These are phyloP conservation scores for Ceratobasidium sp. DNA, from an alignment of 1,284 basidiomycete genomes.

Conservation along the genomic window DNA sequence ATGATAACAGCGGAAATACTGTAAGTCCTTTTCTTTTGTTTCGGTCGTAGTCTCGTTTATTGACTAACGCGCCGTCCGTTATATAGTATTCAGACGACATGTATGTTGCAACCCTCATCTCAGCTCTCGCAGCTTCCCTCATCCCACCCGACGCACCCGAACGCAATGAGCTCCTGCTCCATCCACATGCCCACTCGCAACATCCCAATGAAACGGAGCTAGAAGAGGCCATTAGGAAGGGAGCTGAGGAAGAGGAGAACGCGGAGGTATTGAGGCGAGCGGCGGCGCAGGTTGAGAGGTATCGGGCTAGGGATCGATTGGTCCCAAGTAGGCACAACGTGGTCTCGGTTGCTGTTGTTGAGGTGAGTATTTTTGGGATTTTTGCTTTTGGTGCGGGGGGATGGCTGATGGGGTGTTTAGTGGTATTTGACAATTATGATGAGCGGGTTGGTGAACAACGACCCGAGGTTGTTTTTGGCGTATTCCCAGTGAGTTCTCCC, in stretches of 20 bases:
- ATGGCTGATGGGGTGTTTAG: slow-evolving; percentile 57
- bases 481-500: slow-evolving; percentile 77
- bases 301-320: slow-evolving; percentile 92
- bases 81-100: slow-evolving; percentile 87
- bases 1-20: slow-evolving; percentile 92
- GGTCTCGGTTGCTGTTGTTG: slow-evolving; percentile 88
- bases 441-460: slow-evolving; percentile 83
- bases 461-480: slow-evolving; percentile 84
- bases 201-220: slow-evolving; percentile 28
- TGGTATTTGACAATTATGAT: slow-evolving; percentile 84
- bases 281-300: slow-evolving; percentile 84
- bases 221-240: slow-evolving; percentile 18
- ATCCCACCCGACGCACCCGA: slow-evolving; percentile 79
- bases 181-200: slow-evolving; percentile 71
- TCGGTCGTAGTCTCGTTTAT: background rate
- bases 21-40: slow-evolving; percentile 60
- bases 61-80: background rate
- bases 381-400: slow-evolving; percentile 29
- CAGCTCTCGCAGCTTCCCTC: slow-evolving; percentile 80
- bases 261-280: slow-evolving; percentile 75
- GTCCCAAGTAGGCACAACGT: slow-evolving; percentile 96
- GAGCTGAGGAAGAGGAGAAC: slow-evolving; percentile 65
- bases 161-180: slow-evolving; percentile 72
- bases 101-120: slow-evolving; percentile 89
- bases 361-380: slow-evolving; percentile 63